Evolutionary conservation across 1,139 yeast genomes (phyloP).

Genomic region (Zhuliangozyma parablackwelliae): DNA sequence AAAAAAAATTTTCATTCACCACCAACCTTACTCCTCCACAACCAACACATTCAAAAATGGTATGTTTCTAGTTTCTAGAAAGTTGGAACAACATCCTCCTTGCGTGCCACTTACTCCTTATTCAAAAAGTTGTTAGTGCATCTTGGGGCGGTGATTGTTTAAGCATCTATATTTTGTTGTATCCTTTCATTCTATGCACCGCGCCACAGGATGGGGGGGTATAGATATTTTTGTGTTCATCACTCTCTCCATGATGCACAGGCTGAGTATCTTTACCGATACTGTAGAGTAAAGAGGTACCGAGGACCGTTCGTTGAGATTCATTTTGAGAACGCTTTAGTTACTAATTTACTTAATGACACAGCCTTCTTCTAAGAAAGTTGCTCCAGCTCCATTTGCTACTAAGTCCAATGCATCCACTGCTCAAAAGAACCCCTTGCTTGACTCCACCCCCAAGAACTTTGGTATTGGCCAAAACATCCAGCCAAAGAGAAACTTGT

Average conservation of each 20-base stretch:
- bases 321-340: constrained; percentile 20
- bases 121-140: constrained; percentile 23
- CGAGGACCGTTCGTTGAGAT: constrained; percentile 27
- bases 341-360: constrained; percentile 60
- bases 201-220: background rate
- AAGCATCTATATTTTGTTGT: constrained; percentile 9
- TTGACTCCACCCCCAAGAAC: constrained; percentile 82
- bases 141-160: constrained; percentile 30
- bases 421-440: constrained; percentile 36
- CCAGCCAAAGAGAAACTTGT: constrained; percentile 94
- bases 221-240: constrained; percentile 10
- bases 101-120: constrained; percentile 8
- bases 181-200: background rate
- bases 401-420: constrained; percentile 29
- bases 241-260: constrained; percentile 41
- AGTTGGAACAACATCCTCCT: constrained; percentile 27
- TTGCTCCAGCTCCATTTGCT: constrained; percentile 65
- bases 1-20: background rate
- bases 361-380: constrained; percentile 63
- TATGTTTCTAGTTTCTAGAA: constrained; percentile 17
- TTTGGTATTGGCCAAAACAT: constrained; percentile 94
- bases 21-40: background rate
- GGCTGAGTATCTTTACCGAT: constrained; percentile 40
- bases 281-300: constrained; percentile 32
- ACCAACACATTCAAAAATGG: constrained; percentile 17